Evolutionary conservation across 1,284 basidiomycete species (phyloP).

Genomic region (Moesziomyces globuligerus): DNA sequence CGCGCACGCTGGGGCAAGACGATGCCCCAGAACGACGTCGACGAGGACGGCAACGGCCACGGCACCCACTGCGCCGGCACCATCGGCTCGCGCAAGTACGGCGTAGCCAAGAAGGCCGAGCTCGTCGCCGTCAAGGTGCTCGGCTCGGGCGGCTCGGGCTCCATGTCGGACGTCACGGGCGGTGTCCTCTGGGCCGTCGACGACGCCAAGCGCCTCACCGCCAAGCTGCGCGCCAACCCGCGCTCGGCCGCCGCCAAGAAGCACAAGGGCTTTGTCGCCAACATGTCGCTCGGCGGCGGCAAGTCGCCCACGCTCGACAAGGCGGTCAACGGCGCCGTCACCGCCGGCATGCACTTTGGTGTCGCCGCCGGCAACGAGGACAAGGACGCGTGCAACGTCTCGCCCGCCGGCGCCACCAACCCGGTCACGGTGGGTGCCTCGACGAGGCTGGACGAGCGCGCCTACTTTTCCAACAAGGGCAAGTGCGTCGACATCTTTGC

Average conservation of each 20-base stretch:
- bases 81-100: slow-evolving; percentile 79
- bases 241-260: slow-evolving; percentile 75
- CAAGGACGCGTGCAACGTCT: slow-evolving; percentile 81
- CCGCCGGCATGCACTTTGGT: slow-evolving; percentile 85
- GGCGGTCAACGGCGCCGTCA: slow-evolving; percentile 86
- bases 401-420: slow-evolving; percentile 74
- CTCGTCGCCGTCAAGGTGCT: slow-evolving; percentile 98
- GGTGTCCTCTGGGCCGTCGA: slow-evolving; percentile 77
- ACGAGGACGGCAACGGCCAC: slow-evolving; percentile 77
- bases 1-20: slow-evolving; percentile 73
- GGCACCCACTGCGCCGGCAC: slow-evolving; percentile 77
- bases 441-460: slow-evolving; percentile 76
- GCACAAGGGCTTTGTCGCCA: slow-evolving; percentile 94
- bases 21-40: slow-evolving; percentile 74
- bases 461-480: slow-evolving; percentile 77
- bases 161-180: slow-evolving; percentile 91
- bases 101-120: slow-evolving; percentile 92
- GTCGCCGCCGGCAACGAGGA: slow-evolving; percentile 77
- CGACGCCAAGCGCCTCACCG: slow-evolving; percentile 73
- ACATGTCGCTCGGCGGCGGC: slow-evolving; percentile 97
- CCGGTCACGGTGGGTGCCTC: slow-evolving; percentile 81
- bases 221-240: slow-evolving; percentile 75
- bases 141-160: slow-evolving; percentile 88
- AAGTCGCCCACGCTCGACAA: slow-evolving; percentile 88
- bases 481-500: slow-evolving; percentile 84